phyloP scores from a whole-genome alignment of 2,329 filamentous ascomycete species.

The Geosmithia putterillii region DNA sequence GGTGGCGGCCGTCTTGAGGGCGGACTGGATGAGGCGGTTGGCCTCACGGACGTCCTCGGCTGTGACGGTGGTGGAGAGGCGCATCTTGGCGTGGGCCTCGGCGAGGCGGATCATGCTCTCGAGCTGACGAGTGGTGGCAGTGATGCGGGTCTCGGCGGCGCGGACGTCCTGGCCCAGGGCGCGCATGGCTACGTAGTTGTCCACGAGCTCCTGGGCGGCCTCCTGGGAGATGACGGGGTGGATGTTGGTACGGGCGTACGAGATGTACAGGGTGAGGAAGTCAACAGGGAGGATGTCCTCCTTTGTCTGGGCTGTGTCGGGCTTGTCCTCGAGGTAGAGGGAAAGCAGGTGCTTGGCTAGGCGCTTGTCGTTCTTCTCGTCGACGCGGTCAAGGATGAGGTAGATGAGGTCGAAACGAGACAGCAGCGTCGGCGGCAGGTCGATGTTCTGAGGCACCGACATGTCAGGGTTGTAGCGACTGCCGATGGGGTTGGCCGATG shows the following conservation, averaged over 20 bases:
- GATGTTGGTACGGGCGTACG: conserved; percentile 78
- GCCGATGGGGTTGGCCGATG: conserved; percentile 94
- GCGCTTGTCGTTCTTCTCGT: conserved; percentile 79
- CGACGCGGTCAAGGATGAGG: conserved; percentile 84
- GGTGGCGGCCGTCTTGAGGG: conserved; percentile 94
- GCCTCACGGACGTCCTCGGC: conserved; percentile 79
- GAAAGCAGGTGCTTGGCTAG: conserved; percentile 86
- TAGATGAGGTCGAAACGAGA: conserved; percentile 97
- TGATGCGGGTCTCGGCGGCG: conserved; percentile 87
- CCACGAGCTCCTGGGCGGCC: conserved; percentile 73
- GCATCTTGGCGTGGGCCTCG: conserved; percentile 97
- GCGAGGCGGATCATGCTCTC: conserved; percentile 97
- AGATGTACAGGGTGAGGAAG: conserved; percentile 94
- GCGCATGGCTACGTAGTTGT: conserved; percentile 88
- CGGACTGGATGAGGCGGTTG: conserved; percentile 82
- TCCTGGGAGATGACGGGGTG: conserved; percentile 71
- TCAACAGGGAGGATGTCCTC: conserved; percentile 84
- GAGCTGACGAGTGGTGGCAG: conserved; percentile 88
- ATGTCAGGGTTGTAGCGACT: conserved; percentile 95
- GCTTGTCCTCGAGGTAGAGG: conserved; percentile 93
- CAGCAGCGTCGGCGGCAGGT: conserved; percentile 85
- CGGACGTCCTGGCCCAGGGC: conserved; percentile 82
- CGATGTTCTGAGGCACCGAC: conserved; percentile 95
- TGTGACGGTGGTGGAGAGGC: conserved; percentile 64
- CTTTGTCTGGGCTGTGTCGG: conserved; percentile 63